Evolutionary conservation across 169 alveolate genomes (phyloP).

Genomic region (Plasmodium billcollinsi): DNA sequence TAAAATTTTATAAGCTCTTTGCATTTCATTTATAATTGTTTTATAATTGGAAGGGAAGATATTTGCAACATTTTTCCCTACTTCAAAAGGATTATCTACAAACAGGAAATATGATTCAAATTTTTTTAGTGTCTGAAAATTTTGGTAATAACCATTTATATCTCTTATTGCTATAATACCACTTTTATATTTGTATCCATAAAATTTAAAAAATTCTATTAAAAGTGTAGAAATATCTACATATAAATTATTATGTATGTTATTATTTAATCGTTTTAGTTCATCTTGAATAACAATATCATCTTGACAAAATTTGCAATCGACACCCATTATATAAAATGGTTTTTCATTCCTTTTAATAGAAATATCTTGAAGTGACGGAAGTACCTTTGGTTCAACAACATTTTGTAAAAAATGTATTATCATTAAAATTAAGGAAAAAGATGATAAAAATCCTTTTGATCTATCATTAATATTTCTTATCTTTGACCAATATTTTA

Average conservation of each 20-base stretch:
- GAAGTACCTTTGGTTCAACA: conserved; percentile 83
- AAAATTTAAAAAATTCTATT: conserved; percentile 71
- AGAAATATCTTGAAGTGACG: conserved; percentile 88
- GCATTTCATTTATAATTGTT: conserved; percentile 69
- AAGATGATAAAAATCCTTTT: conserved; percentile 87
- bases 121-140: conserved; percentile 41
- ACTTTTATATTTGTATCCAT: conserved; percentile 77
- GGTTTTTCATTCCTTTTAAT: conserved; percentile 83
- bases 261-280: conserved; percentile 51
- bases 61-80: conserved; percentile 87
- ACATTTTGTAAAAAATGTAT: conserved; percentile 87
- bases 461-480: conserved; percentile 86
- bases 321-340: conserved; percentile 84
- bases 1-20: conserved; percentile 71
- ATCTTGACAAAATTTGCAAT: conserved; percentile 83
- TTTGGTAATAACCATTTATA: conserved; percentile 75
- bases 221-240: conserved; percentile 43
- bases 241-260: background rate
- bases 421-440: conserved; percentile 86
- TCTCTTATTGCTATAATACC: conserved; percentile 78
- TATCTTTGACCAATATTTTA: conserved; percentile 87
- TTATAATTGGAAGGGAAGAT: conserved; percentile 75
- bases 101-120: conserved; percentile 72
- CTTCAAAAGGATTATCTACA: conserved; percentile 88
- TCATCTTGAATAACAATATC: conserved; percentile 77